phyloP scores from a whole-genome alignment of 352 stramenopile species.

The Globisporangium carolinianum region DNA sequence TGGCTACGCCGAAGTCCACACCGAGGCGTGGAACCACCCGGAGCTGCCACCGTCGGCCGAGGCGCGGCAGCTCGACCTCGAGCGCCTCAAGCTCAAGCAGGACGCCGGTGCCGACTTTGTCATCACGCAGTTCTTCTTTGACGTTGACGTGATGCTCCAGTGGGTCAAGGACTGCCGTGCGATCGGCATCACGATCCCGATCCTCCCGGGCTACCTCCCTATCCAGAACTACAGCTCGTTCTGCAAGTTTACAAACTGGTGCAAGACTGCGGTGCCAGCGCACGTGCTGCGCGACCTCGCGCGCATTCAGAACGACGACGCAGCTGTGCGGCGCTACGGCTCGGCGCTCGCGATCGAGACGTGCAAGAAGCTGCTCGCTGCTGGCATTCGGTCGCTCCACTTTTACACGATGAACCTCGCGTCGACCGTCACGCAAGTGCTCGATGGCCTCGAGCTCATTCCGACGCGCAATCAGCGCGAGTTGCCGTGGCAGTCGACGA shows the following conservation, averaged over 20 bases:
- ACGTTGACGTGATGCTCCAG: conserved; percentile 93
- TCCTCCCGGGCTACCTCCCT: conserved; percentile 91
- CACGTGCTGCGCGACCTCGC: conserved; percentile 69
- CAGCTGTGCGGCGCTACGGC: conserved; percentile 91
- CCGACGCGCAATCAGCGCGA: conserved; percentile 54
- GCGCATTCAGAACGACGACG: conserved; percentile 92
- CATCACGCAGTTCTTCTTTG: conserved; percentile 99
- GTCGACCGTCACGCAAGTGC: conserved; percentile 76
- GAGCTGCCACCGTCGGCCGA: conserved; percentile 75
- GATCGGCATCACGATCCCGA: conserved; percentile 91
- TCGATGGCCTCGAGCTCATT: conserved; percentile 70
- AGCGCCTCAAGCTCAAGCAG: conserved; percentile 96
- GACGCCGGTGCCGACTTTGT: conserved; percentile 98
- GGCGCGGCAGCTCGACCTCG: conserved; percentile 86
- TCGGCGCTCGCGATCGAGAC: conserved; percentile 93
- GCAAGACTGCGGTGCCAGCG: conserved; percentile 92
- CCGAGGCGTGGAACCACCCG: conserved; percentile 79
- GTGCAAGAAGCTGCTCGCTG: conserved; percentile 85
- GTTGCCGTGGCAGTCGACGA: conserved; percentile 63
- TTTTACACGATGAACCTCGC: conserved; percentile 96
- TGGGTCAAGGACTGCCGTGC: conserved; percentile 93
- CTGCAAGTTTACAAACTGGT: conserved; percentile 98
- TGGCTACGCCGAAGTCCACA: conserved; percentile 95
- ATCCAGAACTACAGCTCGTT: conserved; percentile 95
- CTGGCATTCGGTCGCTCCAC: conserved; percentile 76